A percentile compares a stretch with the other conserved stretches of the same genome.
Conservation (phyloP, 2,329 filamentous ascomycete species). For the Colletotrichum lindemuthianum region DNA sequence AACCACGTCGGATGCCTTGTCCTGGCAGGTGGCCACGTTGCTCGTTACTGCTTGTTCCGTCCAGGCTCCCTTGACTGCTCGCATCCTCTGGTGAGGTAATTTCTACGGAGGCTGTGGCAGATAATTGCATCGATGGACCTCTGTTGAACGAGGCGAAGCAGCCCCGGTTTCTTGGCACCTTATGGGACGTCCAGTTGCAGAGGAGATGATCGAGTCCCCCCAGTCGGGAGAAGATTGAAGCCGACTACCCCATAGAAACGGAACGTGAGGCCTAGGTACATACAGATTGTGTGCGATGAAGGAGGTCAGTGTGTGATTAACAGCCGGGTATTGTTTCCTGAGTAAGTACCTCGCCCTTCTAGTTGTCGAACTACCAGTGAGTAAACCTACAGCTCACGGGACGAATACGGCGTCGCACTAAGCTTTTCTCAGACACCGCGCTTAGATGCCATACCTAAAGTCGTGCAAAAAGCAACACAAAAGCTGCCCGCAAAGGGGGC, state of each 20-base stretch:
- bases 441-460: conserved; percentile 12
- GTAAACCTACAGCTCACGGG: no score
- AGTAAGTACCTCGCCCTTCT: no score
- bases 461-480: conserved; percentile 1
- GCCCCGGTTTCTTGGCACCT: conserved; percentile 25
- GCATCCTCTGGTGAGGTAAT: neutral
- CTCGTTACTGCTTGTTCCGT: neutral
- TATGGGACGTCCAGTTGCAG: conserved; percentile 14
- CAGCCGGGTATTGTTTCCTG: no score
- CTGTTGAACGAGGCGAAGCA: conserved; percentile 5
- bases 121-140: neutral
- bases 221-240: neutral
- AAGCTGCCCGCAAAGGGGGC: neutral
- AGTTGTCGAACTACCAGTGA: no score
- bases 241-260: neutral
- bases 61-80: neutral
- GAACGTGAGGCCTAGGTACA: no score
- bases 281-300: no score
- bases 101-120: neutral
- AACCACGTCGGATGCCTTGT: no score
- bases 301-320: no score
- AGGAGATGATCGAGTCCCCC: neutral
- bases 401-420: no score
- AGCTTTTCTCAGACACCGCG: no score
- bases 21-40: no score